These are phyloP conservation scores for Trametes punicea DNA, from an alignment of 768 basidiomycete genomes.

Conservation along the genomic window DNA sequence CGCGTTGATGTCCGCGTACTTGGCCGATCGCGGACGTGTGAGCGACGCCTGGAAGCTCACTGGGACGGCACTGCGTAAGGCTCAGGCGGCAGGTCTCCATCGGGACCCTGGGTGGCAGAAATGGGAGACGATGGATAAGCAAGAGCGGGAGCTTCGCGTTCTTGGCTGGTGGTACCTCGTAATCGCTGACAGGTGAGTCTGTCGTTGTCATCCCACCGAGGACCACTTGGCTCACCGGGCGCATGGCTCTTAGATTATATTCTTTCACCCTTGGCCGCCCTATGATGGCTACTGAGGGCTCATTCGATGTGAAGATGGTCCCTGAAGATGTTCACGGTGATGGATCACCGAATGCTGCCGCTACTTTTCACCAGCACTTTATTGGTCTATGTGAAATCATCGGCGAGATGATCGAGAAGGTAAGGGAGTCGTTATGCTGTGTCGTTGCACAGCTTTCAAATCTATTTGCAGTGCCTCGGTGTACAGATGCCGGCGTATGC, in stretches of 20 bases:
- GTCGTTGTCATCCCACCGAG: not conserved
- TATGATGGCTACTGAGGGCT: conserved; percentile 36
- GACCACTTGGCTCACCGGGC: not conserved
- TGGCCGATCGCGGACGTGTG: conserved; percentile 44
- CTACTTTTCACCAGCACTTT: conserved; percentile 36
- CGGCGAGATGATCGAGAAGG: conserved; percentile 42
- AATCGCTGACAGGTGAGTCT: conserved; percentile 23
- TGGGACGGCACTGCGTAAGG: conserved; percentile 23
- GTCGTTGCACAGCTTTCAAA: not conserved
- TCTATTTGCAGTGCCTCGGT: conserved; percentile 19
- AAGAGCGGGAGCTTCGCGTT: conserved; percentile 24
- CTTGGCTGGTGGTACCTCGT: conserved; percentile 28
- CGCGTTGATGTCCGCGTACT: conserved; percentile 42
- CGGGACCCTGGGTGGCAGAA: conserved; percentile 28
- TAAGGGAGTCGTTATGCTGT: conserved; percentile 19
- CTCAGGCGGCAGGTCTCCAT: conserved; percentile 29
- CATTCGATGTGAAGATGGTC: conserved; percentile 37
- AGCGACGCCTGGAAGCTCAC: conserved; percentile 38
- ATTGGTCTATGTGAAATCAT: conserved; percentile 39
- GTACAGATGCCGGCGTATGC: conserved; percentile 25
- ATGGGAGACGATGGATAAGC: conserved; percentile 27
- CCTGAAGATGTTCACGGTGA: conserved; percentile 20
- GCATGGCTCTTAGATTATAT: conserved; percentile 31
- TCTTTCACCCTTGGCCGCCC: conserved; percentile 47
- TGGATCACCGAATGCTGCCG: conserved; percentile 34